These are phyloP conservation scores for Aspergillus caelatus DNA, from an alignment of 2,329 filamentous ascomycete species.

Conservation along the genomic window DNA sequence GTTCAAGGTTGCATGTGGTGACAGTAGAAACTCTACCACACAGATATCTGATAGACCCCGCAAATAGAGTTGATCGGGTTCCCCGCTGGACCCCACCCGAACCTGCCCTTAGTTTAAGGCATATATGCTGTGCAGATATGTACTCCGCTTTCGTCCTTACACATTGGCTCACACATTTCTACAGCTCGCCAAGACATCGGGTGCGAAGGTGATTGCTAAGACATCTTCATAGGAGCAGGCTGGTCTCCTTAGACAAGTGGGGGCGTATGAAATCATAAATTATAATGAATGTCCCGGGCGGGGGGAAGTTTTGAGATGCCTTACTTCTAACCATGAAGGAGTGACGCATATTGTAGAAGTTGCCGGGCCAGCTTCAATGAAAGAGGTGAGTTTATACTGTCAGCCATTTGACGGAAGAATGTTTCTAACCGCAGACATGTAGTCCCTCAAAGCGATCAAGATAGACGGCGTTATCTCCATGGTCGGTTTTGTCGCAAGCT, in stretches of 20 bases:
- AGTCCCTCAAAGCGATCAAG: neutral
- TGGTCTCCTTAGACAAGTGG: constrained; percentile 50
- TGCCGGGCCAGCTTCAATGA: neutral
- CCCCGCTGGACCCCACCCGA: no score
- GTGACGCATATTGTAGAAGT: neutral
- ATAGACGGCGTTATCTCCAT: neutral
- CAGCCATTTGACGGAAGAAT: no score
- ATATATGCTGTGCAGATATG: constrained; percentile 42
- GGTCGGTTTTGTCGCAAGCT: neutral
- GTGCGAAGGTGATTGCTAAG: constrained; percentile 57
- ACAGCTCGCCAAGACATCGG: constrained; percentile 45
- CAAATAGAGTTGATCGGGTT: no score
- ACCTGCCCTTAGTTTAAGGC: no score
- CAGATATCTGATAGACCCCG: no score
- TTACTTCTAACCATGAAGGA: constrained; percentile 28
- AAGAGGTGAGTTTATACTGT: no score
- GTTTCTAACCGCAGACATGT: neutral
- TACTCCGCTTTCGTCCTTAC: no score
- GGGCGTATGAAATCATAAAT: constrained; percentile 59
- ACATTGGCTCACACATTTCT: neutral
- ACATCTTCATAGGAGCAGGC: constrained; percentile 57
- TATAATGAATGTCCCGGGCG: constrained; percentile 58
- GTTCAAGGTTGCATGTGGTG: no score
- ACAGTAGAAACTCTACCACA: no score
- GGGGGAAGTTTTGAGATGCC: constrained; percentile 69